Evolutionary conservation across 2,329 filamentous ascomycete species (phyloP), one percentile per base, ranked within the genome.

Genomic region (Diaporthe helianthi): DNA sequence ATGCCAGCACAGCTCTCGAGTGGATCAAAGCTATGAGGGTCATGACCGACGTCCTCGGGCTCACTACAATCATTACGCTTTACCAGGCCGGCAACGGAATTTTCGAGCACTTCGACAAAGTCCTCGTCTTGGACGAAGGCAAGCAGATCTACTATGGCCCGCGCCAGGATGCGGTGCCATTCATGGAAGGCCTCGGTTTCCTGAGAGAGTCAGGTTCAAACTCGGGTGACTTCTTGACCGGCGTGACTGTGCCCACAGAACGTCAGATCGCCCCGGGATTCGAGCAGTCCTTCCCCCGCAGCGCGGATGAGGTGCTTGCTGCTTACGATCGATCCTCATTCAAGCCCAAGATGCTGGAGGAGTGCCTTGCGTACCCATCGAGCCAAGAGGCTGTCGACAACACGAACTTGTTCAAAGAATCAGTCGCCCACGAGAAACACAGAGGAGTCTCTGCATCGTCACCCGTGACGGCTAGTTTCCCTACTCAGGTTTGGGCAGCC

Each of bases 71-170:
- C 55, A 87, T 90, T 15, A 90, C 89, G 0, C 81, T 92, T 0
- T 92, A 93, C 75, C 90, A 92, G 75, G 90, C 90, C 3, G 88
- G 89, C 7, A 90, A 92, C 67, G 88, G 86, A 29, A 92, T 92
- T 69, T 92, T 91, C 76, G 81, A 90, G 31, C 82, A 89, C 0
- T 92, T 92, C 75, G 89, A 92, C 76, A 92, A 92, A 75, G 89
- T 92, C 0, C 81, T 92, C 0, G 85, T 92, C 10, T 83, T 92
- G 4, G 89, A 92, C 55, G 85, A 88, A 69, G 90, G 90, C 55
- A 87, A 88, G 71, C 78, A 92, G 73, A 83, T 91, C 54, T 92
- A 85, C 79, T 92, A 90, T 72, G 90, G 90, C 0, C 84, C 89
- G 0, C 80, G 83, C 72, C 78, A 82, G 7, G 81, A 89, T 70